Base-by-base conservation (phyloP, 1,139 yeast genomes). In the Kodamaea sp. region DNA sequence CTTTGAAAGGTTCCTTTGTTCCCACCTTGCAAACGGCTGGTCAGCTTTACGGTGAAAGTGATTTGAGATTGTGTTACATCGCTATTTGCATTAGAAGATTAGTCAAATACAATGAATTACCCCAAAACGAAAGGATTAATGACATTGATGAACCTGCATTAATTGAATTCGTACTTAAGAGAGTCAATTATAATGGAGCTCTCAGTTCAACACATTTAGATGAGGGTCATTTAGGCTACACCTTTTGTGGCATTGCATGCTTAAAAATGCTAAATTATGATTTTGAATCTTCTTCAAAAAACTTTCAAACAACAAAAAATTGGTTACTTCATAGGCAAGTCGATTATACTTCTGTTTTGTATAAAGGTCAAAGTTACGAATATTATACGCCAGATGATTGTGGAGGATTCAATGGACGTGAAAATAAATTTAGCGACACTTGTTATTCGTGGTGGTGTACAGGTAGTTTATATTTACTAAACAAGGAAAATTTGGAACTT, bases 391-490 rank as follows among this genome's bases (percentile, higher is more conserved):
- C 48, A 0, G 67, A 62, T n/a, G 83, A 76, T 48, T 54, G 53
- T 26, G 97, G 97, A 2, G 95, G 95, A 0, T 84, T 88, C 57
- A 88, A 89, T 58, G 98, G 98, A 0, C 69, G 98, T 36, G 79
- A 78, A 23, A 88, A 89, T 57, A 92, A 92, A 57, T 75, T 73
- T 37, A 84, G 85, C 4, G 98, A 92, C 58, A 85, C 96, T 0
- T 92, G 98, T 63, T 92, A 92, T 59, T 78, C 87, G 7, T 92
- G 90, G 74, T 92, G 98, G 98, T 77, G 80, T 35, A 59, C 80
- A 7, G 94, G 79, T 2, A 69, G 88, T 7, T 63, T 89, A 43
- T 56, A 57, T 2, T 46, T 83, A 34, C 58, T 81, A 27, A 55
- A 53, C 11, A 36, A 40, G 1, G 44, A 42, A 4, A 50, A 49